Evolutionary conservation across 176 grass and related monocot genomes (phyloP).

Genomic region (Eleusine indica): DNA sequence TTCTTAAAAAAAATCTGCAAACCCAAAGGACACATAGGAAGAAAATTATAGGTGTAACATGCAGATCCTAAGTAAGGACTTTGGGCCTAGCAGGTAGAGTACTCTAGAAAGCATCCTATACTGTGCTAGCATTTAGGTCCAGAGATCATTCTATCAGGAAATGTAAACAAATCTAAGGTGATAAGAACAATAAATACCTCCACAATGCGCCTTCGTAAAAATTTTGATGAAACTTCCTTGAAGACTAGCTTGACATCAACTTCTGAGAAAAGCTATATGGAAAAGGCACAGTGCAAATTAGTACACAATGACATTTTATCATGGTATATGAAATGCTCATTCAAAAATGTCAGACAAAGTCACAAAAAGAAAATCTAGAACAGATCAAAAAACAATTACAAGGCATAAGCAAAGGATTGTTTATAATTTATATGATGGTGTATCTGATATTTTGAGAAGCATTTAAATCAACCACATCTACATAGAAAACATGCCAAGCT

Average conservation of each 20-base stretch:
- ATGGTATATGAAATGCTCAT: conserved; percentile 21
- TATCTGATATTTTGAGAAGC: not conserved
- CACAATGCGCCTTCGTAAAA: conserved; percentile 83
- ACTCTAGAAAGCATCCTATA: conserved; percentile 17
- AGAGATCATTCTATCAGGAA: not conserved
- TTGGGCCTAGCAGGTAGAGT: not conserved
- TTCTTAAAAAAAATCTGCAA: conserved; percentile 12
- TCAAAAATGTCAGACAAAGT: conserved; percentile 14
- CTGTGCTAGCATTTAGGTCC: conserved; percentile 14
- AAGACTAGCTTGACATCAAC: conserved; percentile 99
- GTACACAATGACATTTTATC: not conserved
- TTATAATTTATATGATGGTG: not conserved
- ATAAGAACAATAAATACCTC: conserved; percentile 58
- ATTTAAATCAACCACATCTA: not conserved
- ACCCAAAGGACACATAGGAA: conserved; percentile 5
- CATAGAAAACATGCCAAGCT: not conserved
- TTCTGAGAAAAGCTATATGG: conserved; percentile 87
- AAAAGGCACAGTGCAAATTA: conserved; percentile 29
- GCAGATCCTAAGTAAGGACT: not conserved
- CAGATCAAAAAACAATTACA: not conserved
- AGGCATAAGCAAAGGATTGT: not conserved
- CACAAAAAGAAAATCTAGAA: conserved; percentile 27
- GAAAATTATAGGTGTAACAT: not conserved
- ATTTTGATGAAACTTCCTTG: conserved; percentile 96
- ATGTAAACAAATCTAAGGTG: not conserved